Percentiles rank a stretch among this genome's conserved stretches.
phyloP scores from a whole-genome alignment of 306 rosid genomes.

The Trifolium subterraneum region DNA sequence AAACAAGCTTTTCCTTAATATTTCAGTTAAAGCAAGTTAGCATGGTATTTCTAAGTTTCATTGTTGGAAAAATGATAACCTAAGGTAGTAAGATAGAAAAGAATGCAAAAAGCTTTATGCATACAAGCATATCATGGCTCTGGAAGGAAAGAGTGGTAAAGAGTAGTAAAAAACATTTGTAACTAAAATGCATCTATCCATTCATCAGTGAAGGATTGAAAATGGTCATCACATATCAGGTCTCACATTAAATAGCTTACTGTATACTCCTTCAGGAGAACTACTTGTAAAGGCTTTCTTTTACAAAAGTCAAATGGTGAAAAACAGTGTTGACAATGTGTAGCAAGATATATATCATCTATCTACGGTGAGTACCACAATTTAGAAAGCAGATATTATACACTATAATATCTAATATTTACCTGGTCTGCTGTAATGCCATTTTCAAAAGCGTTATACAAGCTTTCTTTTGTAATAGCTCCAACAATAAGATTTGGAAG shows the following conservation, averaged over 20 bases:
- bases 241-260: constrained; percentile 26
- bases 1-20: not conserved
- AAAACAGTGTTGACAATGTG: not conserved
- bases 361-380: not conserved
- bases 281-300: constrained; percentile 19
- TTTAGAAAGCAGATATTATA: constrained; percentile 10
- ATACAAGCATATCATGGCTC: constrained; percentile 11
- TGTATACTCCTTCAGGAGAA: constrained; percentile 4
- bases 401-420: constrained; percentile 34
- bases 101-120: constrained; percentile 18
- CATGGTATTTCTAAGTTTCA: constrained; percentile 5
- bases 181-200: constrained; percentile 17
- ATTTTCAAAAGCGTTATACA: constrained; percentile 90
- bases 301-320: constrained; percentile 22
- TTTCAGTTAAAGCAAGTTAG: not conserved
- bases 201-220: not conserved
- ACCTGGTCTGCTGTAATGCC: constrained; percentile 89
- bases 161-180: constrained; percentile 17
- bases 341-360: constrained; percentile 30
- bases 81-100: constrained; percentile 10
- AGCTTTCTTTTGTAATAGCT: constrained; percentile 95
- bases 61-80: not conserved
- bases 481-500: constrained; percentile 98
- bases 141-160: not conserved
- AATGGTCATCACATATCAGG: constrained; percentile 15